Percentiles rank a stretch among this genome's conserved stretches.
Evolutionary conservation across 768 basidiomycete species (phyloP).

Genomic region (Mycena galericulata): DNA sequence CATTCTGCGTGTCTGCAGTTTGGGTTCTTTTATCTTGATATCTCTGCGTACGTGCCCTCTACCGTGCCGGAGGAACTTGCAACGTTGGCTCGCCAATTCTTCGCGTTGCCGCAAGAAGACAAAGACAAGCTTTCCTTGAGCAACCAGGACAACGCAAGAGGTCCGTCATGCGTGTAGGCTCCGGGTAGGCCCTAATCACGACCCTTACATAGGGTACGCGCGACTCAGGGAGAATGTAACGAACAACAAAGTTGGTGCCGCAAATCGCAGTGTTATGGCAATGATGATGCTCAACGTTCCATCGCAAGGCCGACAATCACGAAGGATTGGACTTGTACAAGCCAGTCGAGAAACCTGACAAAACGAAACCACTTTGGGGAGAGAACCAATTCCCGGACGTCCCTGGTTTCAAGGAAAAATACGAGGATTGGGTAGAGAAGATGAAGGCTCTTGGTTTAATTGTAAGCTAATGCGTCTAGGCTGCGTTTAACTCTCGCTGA

Average conservation of each 20-base stretch:
- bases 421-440: slow-evolving; percentile 83
- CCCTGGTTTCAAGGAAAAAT: slow-evolving; percentile 70
- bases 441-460: slow-evolving; percentile 87
- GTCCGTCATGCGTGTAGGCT: slow-evolving; percentile 50
- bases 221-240: slow-evolving; percentile 88
- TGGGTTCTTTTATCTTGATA: slow-evolving; percentile 92
- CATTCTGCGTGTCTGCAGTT: slow-evolving; percentile 82
- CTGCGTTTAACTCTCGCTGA: neutral
- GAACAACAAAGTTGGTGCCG: slow-evolving; percentile 57
- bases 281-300: neutral
- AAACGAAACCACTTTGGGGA: slow-evolving; percentile 79
- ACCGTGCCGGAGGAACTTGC: slow-evolving; percentile 75
- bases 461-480: slow-evolving; percentile 25
- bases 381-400: slow-evolving; percentile 87
- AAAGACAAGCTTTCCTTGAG: slow-evolving; percentile 80
- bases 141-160: slow-evolving; percentile 81
- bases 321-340: slow-evolving; percentile 89
- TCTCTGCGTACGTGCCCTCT: slow-evolving; percentile 67
- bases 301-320: slow-evolving; percentile 77
- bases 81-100: slow-evolving; percentile 78
- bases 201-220: slow-evolving; percentile 72
- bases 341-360: slow-evolving; percentile 78
- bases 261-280: neutral
- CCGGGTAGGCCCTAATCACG: neutral
- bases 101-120: slow-evolving; percentile 75